Percentiles rank a stretch among this genome's conserved stretches.
Evolutionary conservation across 306 rosid species (phyloP).

Genomic region (Purshia tridentata): DNA sequence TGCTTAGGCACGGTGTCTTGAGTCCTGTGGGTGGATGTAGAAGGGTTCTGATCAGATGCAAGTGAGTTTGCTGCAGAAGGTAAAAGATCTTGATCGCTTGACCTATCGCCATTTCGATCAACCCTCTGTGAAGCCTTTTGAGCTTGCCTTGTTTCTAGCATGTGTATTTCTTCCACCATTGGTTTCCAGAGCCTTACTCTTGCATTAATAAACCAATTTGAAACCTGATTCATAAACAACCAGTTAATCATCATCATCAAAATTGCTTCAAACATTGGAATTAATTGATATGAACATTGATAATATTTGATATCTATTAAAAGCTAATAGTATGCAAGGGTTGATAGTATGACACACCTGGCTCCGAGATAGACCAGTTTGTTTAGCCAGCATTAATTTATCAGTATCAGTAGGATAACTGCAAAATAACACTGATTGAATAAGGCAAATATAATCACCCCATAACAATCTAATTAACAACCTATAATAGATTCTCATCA

Average conservation of each 20-base stretch:
- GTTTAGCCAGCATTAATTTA: constrained; percentile 82
- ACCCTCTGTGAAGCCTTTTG: constrained; percentile 50
- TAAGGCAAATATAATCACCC: not conserved
- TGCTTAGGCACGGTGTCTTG: constrained; percentile 38
- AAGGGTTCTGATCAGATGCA: constrained; percentile 44
- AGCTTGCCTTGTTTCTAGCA: constrained; percentile 65
- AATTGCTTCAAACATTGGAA: constrained; percentile 5
- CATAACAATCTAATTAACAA: not conserved
- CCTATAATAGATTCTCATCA: not conserved
- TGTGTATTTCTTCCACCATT: constrained; percentile 92
- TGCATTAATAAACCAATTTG: constrained; percentile 95
- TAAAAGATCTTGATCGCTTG: constrained; percentile 48
- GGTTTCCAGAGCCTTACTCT: constrained; percentile 98
- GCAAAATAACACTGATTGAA: constrained; percentile 14
- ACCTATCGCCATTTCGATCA: constrained; percentile 28
- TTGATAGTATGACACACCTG: constrained; percentile 46
- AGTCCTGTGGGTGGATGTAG: constrained; percentile 42
- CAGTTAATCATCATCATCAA: not conserved
- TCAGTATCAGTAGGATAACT: constrained; percentile 92
- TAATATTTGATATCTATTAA: not conserved
- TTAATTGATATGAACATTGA: not conserved
- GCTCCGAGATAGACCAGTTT: constrained; percentile 89
- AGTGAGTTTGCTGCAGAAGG: constrained; percentile 40
- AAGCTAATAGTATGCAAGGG: not conserved
- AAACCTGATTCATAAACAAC: constrained; percentile 46